Conservation (phyloP, 352 stramenopile genomes). For the Thalassiosira sp. region DNA sequence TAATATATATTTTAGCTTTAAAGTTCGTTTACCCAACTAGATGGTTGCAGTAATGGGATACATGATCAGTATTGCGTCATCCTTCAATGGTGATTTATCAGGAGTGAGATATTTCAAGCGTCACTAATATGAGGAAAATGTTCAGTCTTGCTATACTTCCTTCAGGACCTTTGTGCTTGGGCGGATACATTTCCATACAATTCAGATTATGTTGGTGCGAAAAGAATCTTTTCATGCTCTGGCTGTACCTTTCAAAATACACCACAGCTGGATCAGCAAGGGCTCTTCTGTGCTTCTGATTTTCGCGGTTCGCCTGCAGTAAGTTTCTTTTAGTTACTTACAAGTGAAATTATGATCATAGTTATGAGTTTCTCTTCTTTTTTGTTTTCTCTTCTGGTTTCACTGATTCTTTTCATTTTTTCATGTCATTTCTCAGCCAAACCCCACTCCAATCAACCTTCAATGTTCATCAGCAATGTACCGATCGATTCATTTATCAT, state of each 20-base stretch:
- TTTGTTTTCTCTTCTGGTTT: too few relatives aligned
- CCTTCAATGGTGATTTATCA: constrained; percentile 11
- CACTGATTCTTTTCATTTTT: too few relatives aligned
- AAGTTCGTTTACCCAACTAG: too few relatives aligned
- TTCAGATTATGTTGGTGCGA: background rate
- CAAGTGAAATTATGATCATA: too few relatives aligned
- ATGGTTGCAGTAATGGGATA: constrained; percentile 9
- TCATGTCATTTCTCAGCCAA: too few relatives aligned
- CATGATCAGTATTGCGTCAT: constrained; percentile 6
- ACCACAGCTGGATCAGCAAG: background rate
- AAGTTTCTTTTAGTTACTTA: background rate
- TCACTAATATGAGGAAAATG: background rate
- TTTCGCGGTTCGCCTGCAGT: background rate
- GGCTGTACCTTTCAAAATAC: constrained; percentile 2
- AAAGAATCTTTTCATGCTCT: background rate
- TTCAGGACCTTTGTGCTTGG: background rate
- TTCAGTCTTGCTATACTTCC: too few relatives aligned
- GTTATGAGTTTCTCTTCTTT: too few relatives aligned
- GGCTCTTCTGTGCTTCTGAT: background rate
- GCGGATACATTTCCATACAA: background rate
- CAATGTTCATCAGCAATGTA: too few relatives aligned
- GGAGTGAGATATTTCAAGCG: constrained; percentile 28
- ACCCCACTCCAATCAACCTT: too few relatives aligned
- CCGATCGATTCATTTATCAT: too few relatives aligned
- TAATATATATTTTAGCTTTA: too few relatives aligned